Conservation (phyloP, 2,329 filamentous ascomycete genomes). For the Fusarium stilboides region DNA sequence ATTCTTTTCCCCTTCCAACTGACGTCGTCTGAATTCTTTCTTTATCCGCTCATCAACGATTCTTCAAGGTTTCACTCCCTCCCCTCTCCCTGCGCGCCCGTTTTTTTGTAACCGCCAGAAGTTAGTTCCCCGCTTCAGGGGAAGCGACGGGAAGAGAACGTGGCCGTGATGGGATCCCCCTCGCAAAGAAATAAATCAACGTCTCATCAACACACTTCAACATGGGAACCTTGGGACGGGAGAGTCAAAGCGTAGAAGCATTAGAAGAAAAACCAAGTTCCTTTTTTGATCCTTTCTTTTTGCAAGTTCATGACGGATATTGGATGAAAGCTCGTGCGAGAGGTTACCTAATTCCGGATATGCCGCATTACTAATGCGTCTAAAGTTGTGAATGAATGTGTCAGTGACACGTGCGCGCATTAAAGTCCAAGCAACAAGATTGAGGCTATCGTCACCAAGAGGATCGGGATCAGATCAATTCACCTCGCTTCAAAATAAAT, state of each 20-base stretch:
- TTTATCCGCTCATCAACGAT: neutral
- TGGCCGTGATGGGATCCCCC: conserved; percentile 42
- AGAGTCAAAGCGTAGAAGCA: conserved; percentile 27
- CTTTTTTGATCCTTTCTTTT: conserved; percentile 11
- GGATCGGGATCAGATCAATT: conserved; percentile 3
- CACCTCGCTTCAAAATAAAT: too few species aligned
- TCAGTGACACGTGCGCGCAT: conserved; percentile 20
- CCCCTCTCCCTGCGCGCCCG: conserved; percentile 14
- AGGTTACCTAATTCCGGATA: conserved; percentile 28
- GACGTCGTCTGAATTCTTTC: conserved; percentile 9
- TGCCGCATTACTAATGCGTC: conserved; percentile 15
- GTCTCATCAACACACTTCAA: conserved; percentile 2
- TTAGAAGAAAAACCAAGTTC: conserved; percentile 23
- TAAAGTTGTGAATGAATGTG: conserved; percentile 3
- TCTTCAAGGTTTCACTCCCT: neutral
- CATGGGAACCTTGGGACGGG: conserved; percentile 4
- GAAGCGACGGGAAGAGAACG: conserved; percentile 27
- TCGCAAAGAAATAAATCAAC: conserved; percentile 13
- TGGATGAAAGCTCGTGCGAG: conserved; percentile 1
- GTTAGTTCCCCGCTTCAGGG: conserved; percentile 22
- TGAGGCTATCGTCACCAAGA: conserved; percentile 35
- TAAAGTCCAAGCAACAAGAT: conserved; percentile 7
- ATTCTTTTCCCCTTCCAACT: conserved; percentile 24
- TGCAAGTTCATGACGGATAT: neutral
- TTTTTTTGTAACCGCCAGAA: conserved; percentile 24